Evolutionary conservation across 1,284 basidiomycete species (phyloP), one percentile per base, ranked within the genome.

Genomic region (Tylopilus sp.): DNA sequence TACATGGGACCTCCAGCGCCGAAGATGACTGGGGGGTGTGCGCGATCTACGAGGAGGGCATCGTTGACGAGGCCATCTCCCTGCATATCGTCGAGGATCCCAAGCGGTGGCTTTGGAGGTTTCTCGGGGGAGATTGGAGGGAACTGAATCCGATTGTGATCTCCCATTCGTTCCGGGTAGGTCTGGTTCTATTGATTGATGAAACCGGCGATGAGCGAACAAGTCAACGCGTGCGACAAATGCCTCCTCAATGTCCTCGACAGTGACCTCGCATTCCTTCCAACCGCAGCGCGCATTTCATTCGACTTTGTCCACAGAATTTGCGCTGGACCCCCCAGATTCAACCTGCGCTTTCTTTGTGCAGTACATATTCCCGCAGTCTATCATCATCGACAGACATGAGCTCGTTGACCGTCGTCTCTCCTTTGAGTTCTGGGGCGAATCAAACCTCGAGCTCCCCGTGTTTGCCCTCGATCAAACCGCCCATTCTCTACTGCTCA

Each of bases 1-100:
- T 37, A 66, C 64, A 69, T 61, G 33, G 67, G 66, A 6, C 64
- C 64, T 18, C 67, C 64, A 21, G 64, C 64, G 9, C 65, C 66
- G 37, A 66, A 66, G 39, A 66, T 47, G 49, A 55, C 36, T 2
- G 64, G 64, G 6, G 51, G 64, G 11, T 48, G 52, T 30, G 51
- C 42, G 12, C 48, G 57, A 53, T 55, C 60, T 15, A 48, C 34
- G 23, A 41, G 43, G 35, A 54, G 44, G 37, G 42, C 28, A 25
- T 46, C 54, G 39, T 67, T 54, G 38, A 52, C 34, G 40, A 44
- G 41, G 28, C 48, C 44, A 6, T 60, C 62, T 15, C 25, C 19
- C 40, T 58, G 53, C 66, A 69, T 69, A n/a, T 59, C 63, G 31
- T 67, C 64, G n/a, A 65, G 37, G 35, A 63, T 38, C 26, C 60